Evolutionary conservation across 2,329 filamentous ascomycete species (phyloP), one percentile per base, ranked within the genome.

Genomic region (Pezicula carpinea): DNA sequence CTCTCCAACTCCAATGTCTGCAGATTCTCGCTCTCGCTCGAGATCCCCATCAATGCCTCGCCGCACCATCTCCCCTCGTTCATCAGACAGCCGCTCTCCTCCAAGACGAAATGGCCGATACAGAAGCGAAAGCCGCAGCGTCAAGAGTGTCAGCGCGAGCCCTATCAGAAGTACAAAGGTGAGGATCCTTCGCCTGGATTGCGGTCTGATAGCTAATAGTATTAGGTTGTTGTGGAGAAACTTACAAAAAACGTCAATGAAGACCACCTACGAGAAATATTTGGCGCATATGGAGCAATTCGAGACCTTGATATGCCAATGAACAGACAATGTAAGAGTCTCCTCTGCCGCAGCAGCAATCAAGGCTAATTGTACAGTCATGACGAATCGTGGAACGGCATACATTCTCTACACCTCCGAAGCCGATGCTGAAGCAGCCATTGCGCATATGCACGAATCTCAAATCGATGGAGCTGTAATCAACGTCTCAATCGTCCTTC

Each of bases 401-500:
- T 97, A 96, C 66, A 90, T 97, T 53, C 76, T 96, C 35, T 99
- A 86, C 68, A 74, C 82, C 45, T 76, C 85, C 55, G 80, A 90
- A 54, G 74, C 79, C 42, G 86, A 92, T 53, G 92, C 93, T 19
- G 89, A 96, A 68, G 76, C 82, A 13, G 93, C 93, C 22, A 95
- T 96, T 58, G 82, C 91, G 15, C 88, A 95, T 64, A 97, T 99
- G 93, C 93, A 99, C 67, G 93, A 99, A 70, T 89, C 88, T n/a
- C 88, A 95, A 62, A 59, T 65, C 31, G 63, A 66, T 43, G 63
- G 63, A 23, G 56, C 61, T 4, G 44, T 60, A 5, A 64, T 66
- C 47, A 65, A 61, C 44, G 63, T 66, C 14, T 66, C 63, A 22
- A 64, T 64, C 31, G 63, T 66, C 23, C 55, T 66, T 31, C 61